A percentile compares a stretch with the other conserved stretches of the same genome.
These are phyloP conservation scores for Apiotrichum gracile DNA, from an alignment of 1,284 basidiomycete species.

Conservation along the genomic window DNA sequence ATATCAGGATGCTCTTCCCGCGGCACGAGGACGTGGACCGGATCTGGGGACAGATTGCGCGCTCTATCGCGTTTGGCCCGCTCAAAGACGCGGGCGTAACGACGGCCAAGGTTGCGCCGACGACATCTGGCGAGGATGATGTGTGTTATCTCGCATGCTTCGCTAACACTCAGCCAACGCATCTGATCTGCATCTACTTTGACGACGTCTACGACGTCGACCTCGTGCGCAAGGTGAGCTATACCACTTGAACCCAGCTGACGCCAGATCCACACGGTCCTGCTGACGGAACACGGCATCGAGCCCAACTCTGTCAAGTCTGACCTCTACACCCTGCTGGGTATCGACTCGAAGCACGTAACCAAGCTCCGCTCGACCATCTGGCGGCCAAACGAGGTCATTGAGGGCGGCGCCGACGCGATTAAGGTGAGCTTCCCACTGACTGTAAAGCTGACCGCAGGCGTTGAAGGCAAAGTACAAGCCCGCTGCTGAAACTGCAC, in stretches of 20 bases:
- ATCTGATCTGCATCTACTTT: constrained; percentile 31
- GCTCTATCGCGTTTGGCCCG: constrained; percentile 30
- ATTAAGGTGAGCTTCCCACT: constrained; percentile 16
- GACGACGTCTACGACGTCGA: constrained; percentile 25
- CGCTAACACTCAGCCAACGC: constrained; percentile 5
- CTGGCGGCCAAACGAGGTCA: constrained; percentile 28
- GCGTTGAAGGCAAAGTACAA: constrained; percentile 17
- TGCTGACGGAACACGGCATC: constrained; percentile 30
- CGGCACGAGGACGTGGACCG: constrained; percentile 21
- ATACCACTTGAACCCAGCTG: not conserved
- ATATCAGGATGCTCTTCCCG: constrained; percentile 29
- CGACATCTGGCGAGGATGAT: not conserved
- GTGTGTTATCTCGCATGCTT: not conserved
- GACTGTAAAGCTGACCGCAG: constrained; percentile 3
- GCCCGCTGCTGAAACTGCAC: constrained; percentile 2
- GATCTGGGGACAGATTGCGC: constrained; percentile 24
- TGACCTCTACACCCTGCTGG: constrained; percentile 41
- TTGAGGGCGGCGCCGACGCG: constrained; percentile 15
- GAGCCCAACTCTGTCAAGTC: constrained; percentile 30
- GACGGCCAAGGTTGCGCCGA: constrained; percentile 25
- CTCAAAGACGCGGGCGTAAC: constrained; percentile 23
- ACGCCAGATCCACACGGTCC: constrained; percentile 18
- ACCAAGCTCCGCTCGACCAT: constrained; percentile 35
- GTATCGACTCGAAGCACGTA: constrained; percentile 44
- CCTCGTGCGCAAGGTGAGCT: constrained; percentile 19